These are phyloP conservation scores for Erythrobasidium hasegawianum DNA, from an alignment of 1,284 basidiomycete species.

Conservation along the genomic window DNA sequence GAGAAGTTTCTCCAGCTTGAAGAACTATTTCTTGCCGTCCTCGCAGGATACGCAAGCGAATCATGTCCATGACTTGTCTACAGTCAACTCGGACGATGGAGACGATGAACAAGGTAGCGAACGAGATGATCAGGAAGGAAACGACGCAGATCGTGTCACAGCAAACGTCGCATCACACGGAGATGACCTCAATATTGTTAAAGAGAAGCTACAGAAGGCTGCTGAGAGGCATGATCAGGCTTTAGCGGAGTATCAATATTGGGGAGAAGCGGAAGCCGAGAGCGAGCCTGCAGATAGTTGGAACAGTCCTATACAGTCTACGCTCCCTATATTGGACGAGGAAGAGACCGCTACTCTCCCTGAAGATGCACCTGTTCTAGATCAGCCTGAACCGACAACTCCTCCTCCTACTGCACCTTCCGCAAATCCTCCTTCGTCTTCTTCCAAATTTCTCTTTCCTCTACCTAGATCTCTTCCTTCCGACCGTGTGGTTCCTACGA, in stretches of 20 bases:
- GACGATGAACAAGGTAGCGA: slow-evolving; percentile 31
- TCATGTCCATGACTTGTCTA: slow-evolving; percentile 27
- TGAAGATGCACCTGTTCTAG: not conserved
- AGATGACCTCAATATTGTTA: not conserved
- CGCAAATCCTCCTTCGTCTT: not conserved
- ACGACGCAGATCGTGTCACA: too few species aligned
- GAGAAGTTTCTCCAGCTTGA: slow-evolving; percentile 1
- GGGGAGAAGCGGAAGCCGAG: not conserved
- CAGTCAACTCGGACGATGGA: slow-evolving; percentile 10
- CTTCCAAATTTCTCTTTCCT: not conserved
- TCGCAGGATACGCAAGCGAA: not conserved
- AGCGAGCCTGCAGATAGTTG: not conserved
- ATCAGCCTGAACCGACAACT: not conserved
- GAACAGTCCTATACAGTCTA: not conserved
- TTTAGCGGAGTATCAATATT: not conserved
- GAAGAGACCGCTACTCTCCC: not conserved
- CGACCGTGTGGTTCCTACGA: not conserved
- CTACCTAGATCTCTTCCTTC: not conserved
- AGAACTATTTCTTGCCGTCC: not conserved
- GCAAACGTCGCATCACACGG: too few species aligned
- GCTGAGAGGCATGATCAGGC: not conserved
- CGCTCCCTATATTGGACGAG: not conserved
- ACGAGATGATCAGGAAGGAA: not conserved
- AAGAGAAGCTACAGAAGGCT: not conserved
- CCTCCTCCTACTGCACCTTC: not conserved